phyloP scores from a whole-genome alignment of 2,329 filamentous ascomycete species.

The Xenoacremonium recifei region DNA sequence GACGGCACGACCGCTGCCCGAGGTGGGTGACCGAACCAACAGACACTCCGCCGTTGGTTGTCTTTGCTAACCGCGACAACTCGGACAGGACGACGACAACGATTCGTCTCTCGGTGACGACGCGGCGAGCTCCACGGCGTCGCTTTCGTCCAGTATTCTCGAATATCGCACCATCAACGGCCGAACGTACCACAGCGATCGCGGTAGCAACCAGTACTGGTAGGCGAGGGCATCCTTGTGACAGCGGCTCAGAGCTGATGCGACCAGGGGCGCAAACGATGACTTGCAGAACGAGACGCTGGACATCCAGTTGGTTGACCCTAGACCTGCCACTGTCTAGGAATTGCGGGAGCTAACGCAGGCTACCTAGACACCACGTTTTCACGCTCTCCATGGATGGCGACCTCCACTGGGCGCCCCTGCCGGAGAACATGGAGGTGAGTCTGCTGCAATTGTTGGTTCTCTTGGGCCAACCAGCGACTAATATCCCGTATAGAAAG shows the following conservation, averaged over 20 bases:
- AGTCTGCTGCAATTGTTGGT: background rate
- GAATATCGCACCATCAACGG: conserved; percentile 12
- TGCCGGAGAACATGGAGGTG: conserved; percentile 9
- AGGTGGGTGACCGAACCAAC: background rate
- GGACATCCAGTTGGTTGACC: conserved; percentile 14
- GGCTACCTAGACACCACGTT: conserved; percentile 12
- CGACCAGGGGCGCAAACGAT: conserved; percentile 14
- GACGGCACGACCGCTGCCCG: conserved; percentile 4
- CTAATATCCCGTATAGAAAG: conserved; percentile 8
- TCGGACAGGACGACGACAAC: conserved; percentile 5
- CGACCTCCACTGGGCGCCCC: conserved; percentile 12
- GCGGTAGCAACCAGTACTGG: conserved; percentile 12
- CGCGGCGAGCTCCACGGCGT: conserved; percentile 12
- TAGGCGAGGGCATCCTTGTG: background rate
- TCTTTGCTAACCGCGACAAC: no score
- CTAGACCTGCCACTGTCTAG: background rate
- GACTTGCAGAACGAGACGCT: conserved; percentile 10
- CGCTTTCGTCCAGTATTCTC: conserved; percentile 13
- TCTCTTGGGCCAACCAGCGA: background rate
- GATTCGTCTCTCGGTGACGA: conserved; percentile 16
- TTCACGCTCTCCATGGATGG: conserved; percentile 9
- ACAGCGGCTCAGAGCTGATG: background rate
- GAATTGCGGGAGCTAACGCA: no score
- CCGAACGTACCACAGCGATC: conserved; percentile 15
- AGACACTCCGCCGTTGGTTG: background rate